Evolutionary conservation across 148 eudicot species (phyloP).

Genomic region (Vaccinium corymbosum): DNA sequence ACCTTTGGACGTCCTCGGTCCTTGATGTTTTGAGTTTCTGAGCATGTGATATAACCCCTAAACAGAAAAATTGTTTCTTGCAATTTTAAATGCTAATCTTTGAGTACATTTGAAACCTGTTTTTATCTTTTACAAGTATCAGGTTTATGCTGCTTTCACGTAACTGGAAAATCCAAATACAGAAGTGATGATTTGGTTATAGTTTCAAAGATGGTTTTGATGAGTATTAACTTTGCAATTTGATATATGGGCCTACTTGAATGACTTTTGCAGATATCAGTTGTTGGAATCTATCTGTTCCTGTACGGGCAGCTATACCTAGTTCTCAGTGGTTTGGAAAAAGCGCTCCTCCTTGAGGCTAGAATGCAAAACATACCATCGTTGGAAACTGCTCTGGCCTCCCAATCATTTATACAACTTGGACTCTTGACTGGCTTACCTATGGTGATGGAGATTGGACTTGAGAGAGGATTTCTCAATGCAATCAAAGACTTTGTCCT

Average conservation of each 20-base stretch:
- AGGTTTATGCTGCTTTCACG: background rate
- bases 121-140: background rate
- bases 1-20: background rate
- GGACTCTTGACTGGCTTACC: slow-evolving; percentile 95
- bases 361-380: slow-evolving; percentile 66
- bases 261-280: slow-evolving; percentile 65
- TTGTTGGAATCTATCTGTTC: slow-evolving; percentile 80
- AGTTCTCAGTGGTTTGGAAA: slow-evolving; percentile 91
- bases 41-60: background rate
- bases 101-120: background rate
- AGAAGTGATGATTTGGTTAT: background rate
- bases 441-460: slow-evolving; percentile 90
- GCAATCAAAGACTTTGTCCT: slow-evolving; percentile 92
- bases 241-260: background rate
- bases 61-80: background rate
- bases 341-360: slow-evolving; percentile 62
- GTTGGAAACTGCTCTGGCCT: slow-evolving; percentile 88
- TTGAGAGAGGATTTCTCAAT: slow-evolving; percentile 70
- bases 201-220: background rate
- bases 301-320: slow-evolving; percentile 95
- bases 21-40: background rate
- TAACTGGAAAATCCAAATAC: background rate
- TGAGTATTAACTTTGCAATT: background rate
- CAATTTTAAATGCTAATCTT: background rate
- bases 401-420: slow-evolving; percentile 91